These are phyloP conservation scores for Coemansia sp. DNA, from an alignment of 192 early-diverging fungal genomes.

Conservation along the genomic window DNA sequence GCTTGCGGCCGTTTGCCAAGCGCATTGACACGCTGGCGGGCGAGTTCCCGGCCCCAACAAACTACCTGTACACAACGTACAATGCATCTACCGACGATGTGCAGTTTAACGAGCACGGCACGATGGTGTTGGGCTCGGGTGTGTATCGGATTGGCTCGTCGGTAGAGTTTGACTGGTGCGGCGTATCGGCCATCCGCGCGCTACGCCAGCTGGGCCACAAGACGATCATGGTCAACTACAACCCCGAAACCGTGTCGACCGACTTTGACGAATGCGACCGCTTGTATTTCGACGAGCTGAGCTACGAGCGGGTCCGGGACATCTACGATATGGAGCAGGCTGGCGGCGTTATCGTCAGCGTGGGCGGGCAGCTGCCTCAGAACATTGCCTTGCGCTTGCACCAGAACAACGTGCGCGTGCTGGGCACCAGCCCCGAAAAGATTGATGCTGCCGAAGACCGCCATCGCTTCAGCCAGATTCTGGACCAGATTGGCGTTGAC, in stretches of 20 bases:
- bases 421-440: conserved; percentile 95
- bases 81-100: conserved; percentile 92
- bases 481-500: conserved; percentile 94
- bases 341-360: conserved; percentile 84
- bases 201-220: conserved; percentile 81
- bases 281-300: conserved; percentile 91
- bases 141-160: conserved; percentile 98
- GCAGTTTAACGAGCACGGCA: conserved; percentile 85
- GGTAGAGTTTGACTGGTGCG: conserved; percentile 99
- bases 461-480: conserved; percentile 95
- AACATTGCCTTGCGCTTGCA: conserved; percentile 93
- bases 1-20: conserved; percentile 93
- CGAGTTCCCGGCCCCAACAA: conserved; percentile 98
- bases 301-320: conserved; percentile 82
- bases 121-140: conserved; percentile 95
- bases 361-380: conserved; percentile 97
- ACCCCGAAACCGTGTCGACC: conserved; percentile 98
- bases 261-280: conserved; percentile 98
- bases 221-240: conserved; percentile 99
- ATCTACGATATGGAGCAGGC: conserved; percentile 92
- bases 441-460: conserved; percentile 98
- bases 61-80: conserved; percentile 98
- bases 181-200: conserved; percentile 91
- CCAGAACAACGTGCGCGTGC: conserved; percentile 85
- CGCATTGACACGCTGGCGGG: conserved; percentile 98